Evolutionary conservation across 2,329 filamentous ascomycete genomes (phyloP), one percentile per base, ranked within the genome.

Genomic region (Nigrograna mackinnonii): DNA sequence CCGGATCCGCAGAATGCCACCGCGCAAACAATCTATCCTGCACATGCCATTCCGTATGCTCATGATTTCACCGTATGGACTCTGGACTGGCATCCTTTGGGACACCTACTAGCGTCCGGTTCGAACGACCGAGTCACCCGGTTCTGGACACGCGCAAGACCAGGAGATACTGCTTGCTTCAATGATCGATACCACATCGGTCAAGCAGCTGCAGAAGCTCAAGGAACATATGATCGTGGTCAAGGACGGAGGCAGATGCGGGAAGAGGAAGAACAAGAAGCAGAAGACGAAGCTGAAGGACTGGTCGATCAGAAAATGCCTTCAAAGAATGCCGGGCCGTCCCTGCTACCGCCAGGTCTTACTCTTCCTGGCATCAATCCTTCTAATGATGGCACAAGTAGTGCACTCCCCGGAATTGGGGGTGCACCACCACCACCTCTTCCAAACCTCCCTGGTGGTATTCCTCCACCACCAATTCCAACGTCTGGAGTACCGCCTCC

Each of bases 21-120:
- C 0, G 84, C 90, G 0, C 92, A 96, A 68, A 87, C 90, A n/a
- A 89, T 99, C 47, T 89, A 89, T 64, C 94, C 94, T 2, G 90
- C 91, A 3, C 92, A 97, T 73, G 87, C 84, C 59, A 73, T 96
- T 22, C 83, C 87, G 6, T 92, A 86, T 61, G 94, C 94, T 0
- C 94, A 99, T 67, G 89, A 95, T 55, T 95, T 91, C 65, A 90
- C 91, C 14, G 94, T 99, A 52, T 99, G 94, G 94, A 95, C 91
- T 14, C 80, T 99, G 37, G 91, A 96, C 73, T 99, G 94, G 91
- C 94, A 99, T 65, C 94, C 94, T 1, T 79, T 97, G 0, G 94
- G 94, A 20, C 94, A 99, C 63, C 92, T 99, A 50, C 80, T 99
- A 6, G 91, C 91, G 1, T 95, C 92, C 2, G 94, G 94, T 11